Evolutionary conservation across 495 filamentous ascomycete genomes (phyloP), one percentile per base, ranked within the genome.

Genomic region (Diplogelasinospora grovesii): DNA sequence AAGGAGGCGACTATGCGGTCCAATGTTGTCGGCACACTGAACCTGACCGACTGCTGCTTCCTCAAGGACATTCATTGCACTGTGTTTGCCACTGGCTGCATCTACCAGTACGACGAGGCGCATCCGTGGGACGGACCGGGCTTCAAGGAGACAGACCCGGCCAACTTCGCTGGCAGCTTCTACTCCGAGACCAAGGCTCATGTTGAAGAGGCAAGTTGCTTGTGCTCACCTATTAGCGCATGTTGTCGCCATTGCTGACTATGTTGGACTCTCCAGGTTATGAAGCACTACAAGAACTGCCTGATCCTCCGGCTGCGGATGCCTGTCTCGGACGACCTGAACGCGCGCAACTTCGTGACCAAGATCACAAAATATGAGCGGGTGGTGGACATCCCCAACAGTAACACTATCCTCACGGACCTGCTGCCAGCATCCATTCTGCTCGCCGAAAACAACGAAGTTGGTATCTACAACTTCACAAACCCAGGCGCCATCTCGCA

Each of bases 401-500:
- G 77, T 60, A 79, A 82, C 59, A 79, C 75, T 39, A 78, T 82
- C 43, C 63, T 82, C 22, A 63, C 70, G 21, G 78, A 82, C 53
- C 72, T 82, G 27, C 61, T 82, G 34, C 78, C 78, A 28, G 73
- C 71, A 21, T 71, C 75, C 10, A 64, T 81, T 44, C 54, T 78
- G 36, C 55, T 82, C 38, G 74, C 78, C 20, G 74, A 80, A 54
- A 67, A 78, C 54, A 64, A 62, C 16, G 78, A 81, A 32, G 68
- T 65, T 24, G 78, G 78, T n/a, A 63, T 81, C 50, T 79, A 79
- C 60, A 81, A 82, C 63, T 74, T 81, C 62, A 82, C 78, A 31
- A 82, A 82, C 59, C 78, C 78, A 8, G 78, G 78, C 16, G 75
- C 75, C 38, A 81, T 82, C 48, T 77, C 73, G 22, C 78, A 82